Evolutionary conservation across 2,329 filamentous ascomycete species (phyloP).

Genomic region (Neocucurbitaria cava): DNA sequence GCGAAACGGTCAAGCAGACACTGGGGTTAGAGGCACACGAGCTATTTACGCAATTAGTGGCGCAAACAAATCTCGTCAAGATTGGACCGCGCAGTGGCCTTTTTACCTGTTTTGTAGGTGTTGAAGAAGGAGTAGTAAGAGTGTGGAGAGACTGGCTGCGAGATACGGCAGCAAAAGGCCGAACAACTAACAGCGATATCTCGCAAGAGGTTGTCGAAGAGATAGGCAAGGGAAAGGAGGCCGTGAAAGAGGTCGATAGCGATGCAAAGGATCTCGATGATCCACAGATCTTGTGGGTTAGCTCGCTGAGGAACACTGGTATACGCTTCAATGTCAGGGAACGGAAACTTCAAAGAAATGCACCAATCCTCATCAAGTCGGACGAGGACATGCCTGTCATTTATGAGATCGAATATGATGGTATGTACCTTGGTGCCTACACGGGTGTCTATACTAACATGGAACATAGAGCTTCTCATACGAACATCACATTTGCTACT

Average conservation of each 20-base stretch:
- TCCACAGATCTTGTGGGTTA: slow-evolving; percentile 70
- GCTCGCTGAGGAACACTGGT: slow-evolving; percentile 67
- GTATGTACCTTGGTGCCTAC: slow-evolving; percentile 53
- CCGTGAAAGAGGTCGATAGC: slow-evolving; percentile 16
- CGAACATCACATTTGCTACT: slow-evolving; percentile 41
- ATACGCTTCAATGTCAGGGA: slow-evolving; percentile 70
- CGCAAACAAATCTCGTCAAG: slow-evolving; percentile 72
- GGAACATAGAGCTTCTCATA: slow-evolving; percentile 35
- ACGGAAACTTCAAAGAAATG: slow-evolving; percentile 53
- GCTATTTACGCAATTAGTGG: slow-evolving; percentile 76
- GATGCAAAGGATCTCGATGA: slow-evolving; percentile 19
- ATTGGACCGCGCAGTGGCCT: slow-evolving; percentile 66
- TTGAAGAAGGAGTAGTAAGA: slow-evolving; percentile 72
- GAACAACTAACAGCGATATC: slow-evolving; percentile 15
- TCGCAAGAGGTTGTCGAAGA: slow-evolving; percentile 30
- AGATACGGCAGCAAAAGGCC: slow-evolving; percentile 43
- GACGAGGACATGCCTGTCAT: slow-evolving; percentile 72
- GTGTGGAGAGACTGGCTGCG: slow-evolving; percentile 77
- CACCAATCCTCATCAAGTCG: slow-evolving; percentile 62
- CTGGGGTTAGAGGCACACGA: slow-evolving; percentile 73
- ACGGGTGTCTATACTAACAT: slow-evolving; percentile 3
- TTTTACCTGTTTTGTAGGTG: slow-evolving; percentile 69
- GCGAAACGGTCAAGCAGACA: slow-evolving; percentile 63
- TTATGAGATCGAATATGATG: slow-evolving; percentile 75
- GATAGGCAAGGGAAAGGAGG: slow-evolving; percentile 30